These are phyloP conservation scores for Pinus tabuliformis DNA, from an alignment of 75 land plant species.

Conservation along the genomic window DNA sequence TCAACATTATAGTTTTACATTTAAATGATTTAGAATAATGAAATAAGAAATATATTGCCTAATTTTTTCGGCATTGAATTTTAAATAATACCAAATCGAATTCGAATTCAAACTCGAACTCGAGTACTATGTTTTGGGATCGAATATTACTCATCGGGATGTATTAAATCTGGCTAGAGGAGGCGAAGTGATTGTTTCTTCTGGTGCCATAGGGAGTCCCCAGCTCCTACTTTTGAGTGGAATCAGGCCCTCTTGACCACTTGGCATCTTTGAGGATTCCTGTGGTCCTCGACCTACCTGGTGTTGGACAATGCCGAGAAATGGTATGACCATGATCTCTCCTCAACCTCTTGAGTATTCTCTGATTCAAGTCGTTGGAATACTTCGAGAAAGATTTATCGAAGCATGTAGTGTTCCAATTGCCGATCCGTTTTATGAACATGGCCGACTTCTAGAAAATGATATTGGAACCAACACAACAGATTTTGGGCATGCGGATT, in stretches of 20 bases:
- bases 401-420: conserved; percentile 72
- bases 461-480: too few species aligned
- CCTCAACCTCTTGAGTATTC: conserved; percentile 41
- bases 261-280: conserved; percentile 33
- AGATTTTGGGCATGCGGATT: too few species aligned
- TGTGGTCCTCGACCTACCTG: conserved; percentile 39
- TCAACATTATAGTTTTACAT: too few species aligned
- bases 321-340: conserved; percentile 58
- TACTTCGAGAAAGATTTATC: conserved; percentile 43
- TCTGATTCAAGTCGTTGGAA: conserved; percentile 63
- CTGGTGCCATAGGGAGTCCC: conserved; percentile 80
- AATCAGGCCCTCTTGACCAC: conserved; percentile 54
- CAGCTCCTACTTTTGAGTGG: conserved; percentile 87
- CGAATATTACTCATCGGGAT: conserved; percentile 49
- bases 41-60: too few species aligned
- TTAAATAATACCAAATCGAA: too few species aligned
- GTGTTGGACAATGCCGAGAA: conserved; percentile 77
- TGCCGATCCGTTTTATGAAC: conserved; percentile 12
- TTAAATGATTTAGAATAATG: too few species aligned
- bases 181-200: conserved; percentile 63
- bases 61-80: too few species aligned
- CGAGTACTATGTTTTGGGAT: too few species aligned
- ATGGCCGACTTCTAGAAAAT: not conserved
- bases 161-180: conserved; percentile 12
- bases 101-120: too few species aligned